Evolutionary conservation across 495 filamentous ascomycete genomes (phyloP).

Genomic region (Astrocystis sublimbata): DNA sequence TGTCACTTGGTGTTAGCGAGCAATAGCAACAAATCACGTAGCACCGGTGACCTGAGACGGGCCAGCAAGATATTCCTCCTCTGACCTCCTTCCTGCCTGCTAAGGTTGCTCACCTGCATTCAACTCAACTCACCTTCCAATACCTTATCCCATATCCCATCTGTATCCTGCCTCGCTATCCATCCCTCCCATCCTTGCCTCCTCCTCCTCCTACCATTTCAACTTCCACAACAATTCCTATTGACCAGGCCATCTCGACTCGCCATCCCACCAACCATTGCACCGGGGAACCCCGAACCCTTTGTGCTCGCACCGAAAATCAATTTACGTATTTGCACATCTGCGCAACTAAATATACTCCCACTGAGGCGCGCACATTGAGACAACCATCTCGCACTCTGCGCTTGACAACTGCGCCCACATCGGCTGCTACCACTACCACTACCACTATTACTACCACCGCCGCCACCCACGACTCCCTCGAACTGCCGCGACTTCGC

Average conservation of each 20-base stretch:
- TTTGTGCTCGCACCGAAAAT: neutral
- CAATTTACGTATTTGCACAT: neutral
- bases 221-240: constrained; percentile 3
- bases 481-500: neutral
- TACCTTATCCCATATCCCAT: too few relatives aligned
- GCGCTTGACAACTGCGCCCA: neutral
- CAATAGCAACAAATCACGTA: too few relatives aligned
- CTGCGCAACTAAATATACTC: neutral
- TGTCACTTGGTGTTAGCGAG: too few relatives aligned
- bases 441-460: too few relatives aligned
- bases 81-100: too few relatives aligned
- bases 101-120: too few relatives aligned
- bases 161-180: neutral
- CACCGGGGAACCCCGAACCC: neutral
- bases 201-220: neutral
- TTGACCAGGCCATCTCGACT: neutral
- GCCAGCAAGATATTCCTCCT: too few relatives aligned
- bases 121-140: neutral
- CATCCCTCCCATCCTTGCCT: neutral
- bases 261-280: neutral
- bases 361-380: neutral
- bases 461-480: neutral
- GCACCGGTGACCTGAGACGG: too few relatives aligned
- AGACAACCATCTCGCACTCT: neutral
- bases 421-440: too few relatives aligned